These are phyloP conservation scores for Talaromyces verruculosus DNA, from an alignment of 2,329 filamentous ascomycete genomes.

Conservation along the genomic window DNA sequence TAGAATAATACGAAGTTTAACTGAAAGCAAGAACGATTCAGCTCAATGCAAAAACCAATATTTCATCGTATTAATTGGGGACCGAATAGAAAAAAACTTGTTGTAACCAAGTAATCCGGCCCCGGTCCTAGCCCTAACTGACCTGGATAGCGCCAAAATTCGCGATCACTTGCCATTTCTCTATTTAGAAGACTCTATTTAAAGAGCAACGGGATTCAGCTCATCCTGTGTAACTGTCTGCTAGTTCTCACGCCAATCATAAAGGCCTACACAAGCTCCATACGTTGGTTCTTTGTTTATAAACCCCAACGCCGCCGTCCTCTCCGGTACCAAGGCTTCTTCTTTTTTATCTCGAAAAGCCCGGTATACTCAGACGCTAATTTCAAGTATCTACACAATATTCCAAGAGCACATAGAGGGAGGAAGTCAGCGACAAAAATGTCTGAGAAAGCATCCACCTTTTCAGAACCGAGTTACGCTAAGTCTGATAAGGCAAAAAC, in stretches of 20 bases:
- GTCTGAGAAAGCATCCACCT: not conserved
- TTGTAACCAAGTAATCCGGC: not conserved
- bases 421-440: not conserved
- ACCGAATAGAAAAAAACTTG: not conserved
- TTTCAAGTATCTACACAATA: not conserved
- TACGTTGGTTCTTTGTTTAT: too few species aligned
- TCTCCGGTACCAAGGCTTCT: not conserved
- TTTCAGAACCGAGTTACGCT: slow-evolving; percentile 16
- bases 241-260: too few species aligned
- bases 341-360: not conserved
- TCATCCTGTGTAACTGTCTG: not conserved
- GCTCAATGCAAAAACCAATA: not conserved
- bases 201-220: not conserved
- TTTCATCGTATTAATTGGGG: not conserved
- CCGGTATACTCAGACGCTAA: not conserved
- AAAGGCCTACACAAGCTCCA: too few species aligned
- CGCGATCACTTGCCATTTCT: not conserved
- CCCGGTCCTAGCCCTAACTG: not conserved
- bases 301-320: too few species aligned
- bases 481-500: slow-evolving; percentile 13
- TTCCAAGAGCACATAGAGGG: not conserved
- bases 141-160: not conserved
- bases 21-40: too few species aligned
- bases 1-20: too few species aligned
- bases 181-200: too few species aligned